phyloP scores from a whole-genome alignment of 257 asterid species.

The Solanum infundibuliforme region DNA sequence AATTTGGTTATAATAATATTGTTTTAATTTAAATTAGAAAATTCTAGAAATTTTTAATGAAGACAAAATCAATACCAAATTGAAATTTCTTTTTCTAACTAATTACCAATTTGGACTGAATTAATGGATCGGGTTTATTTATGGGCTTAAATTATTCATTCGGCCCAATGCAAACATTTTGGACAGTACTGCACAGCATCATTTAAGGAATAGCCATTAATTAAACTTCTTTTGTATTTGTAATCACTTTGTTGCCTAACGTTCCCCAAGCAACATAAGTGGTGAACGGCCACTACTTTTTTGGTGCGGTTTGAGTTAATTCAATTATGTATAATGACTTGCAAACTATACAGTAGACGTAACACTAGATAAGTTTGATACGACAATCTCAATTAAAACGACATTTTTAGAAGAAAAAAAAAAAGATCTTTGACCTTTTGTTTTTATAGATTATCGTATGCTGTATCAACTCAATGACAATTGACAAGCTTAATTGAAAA shows the following conservation, averaged over 20 bases:
- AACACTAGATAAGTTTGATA: neutral
- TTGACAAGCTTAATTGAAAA: neutral
- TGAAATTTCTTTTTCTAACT: neutral
- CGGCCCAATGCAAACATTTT: neutral
- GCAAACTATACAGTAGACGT: rapidly evolving
- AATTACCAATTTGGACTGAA: neutral
- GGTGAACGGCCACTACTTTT: no score
- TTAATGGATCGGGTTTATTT: neutral
- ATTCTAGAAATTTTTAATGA: neutral
- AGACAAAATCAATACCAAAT: neutral
- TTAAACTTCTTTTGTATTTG: neutral
- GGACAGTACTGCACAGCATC: neutral
- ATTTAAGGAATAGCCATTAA: neutral
- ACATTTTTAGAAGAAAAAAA: no score
- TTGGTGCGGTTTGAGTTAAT: neutral
- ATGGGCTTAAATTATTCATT: neutral
- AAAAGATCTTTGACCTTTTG: neutral
- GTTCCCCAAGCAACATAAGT: neutral
- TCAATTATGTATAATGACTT: neutral
- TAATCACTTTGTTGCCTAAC: neutral
- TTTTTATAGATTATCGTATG: neutral
- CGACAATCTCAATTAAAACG: neutral
- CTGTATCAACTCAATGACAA: neutral
- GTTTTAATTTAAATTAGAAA: neutral
- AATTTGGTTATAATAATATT: neutral